A percentile compares a stretch with the other conserved stretches of the same genome.
phyloP scores from a whole-genome alignment of 805 yeast species.

The Wickerhamiella alocasiicola region DNA sequence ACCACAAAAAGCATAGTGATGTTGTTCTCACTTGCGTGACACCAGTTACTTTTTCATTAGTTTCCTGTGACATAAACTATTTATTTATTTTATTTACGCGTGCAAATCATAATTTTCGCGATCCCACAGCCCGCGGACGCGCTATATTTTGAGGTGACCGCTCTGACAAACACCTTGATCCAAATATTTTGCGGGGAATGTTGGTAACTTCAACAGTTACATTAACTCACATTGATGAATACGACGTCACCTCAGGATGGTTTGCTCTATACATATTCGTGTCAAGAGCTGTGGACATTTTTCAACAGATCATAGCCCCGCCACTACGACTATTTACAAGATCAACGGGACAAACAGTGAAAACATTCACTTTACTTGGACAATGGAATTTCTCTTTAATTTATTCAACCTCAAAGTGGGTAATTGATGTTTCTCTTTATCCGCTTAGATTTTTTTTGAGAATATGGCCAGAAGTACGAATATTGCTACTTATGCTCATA shows the following conservation, averaged over 20 bases:
- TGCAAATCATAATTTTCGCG: too few relatives aligned
- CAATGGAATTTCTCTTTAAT: neutral
- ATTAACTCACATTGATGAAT: constrained; percentile 7
- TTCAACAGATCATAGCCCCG: neutral
- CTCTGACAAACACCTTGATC: too few relatives aligned
- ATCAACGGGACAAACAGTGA: neutral
- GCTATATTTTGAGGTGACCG: too few relatives aligned
- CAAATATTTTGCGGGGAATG: neutral
- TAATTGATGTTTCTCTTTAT: too few relatives aligned
- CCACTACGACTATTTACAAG: neutral
- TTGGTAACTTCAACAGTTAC: constrained; percentile 1
- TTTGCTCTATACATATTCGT: constrained; percentile 1
- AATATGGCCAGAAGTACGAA: neutral
- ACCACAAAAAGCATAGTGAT: neutral
- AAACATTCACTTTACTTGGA: neutral
- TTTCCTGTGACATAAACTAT: neutral
- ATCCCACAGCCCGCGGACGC: too few relatives aligned
- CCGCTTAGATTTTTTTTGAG: neutral
- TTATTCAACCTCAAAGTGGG: neutral
- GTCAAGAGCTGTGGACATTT: neutral
- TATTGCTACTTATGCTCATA: neutral
- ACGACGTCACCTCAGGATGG: neutral
- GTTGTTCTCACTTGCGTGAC: neutral
- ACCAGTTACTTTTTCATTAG: too few relatives aligned
- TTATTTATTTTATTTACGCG: neutral